Percentiles rank a stretch among this genome's conserved stretches.
phyloP scores from a whole-genome alignment of 306 rosid species.

The Myrica gale region DNA sequence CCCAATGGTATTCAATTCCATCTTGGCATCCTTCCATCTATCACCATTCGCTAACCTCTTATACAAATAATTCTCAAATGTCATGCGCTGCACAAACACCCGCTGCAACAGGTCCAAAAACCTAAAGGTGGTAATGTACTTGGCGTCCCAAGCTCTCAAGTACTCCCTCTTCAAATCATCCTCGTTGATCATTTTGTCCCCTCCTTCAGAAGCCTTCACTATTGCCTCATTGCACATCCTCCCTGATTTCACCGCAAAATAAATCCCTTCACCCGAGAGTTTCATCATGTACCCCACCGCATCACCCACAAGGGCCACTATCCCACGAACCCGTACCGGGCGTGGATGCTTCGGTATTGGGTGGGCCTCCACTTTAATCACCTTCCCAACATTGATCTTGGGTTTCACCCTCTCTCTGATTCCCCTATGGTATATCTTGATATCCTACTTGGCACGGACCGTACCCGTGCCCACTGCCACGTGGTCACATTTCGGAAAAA shows the following conservation, averaged over 20 bases:
- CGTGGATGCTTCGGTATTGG: conserved; percentile 92
- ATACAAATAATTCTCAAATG: conserved; percentile 82
- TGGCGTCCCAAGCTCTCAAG: conserved; percentile 63
- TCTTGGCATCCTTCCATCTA: conserved; percentile 59
- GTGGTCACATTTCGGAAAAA: conserved; percentile 89
- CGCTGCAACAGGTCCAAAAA: conserved; percentile 77
- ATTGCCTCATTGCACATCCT: conserved; percentile 71
- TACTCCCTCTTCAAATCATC: conserved; percentile 78
- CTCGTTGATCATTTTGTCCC: conserved; percentile 57
- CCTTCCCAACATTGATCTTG: conserved; percentile 68
- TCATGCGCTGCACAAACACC: conserved; percentile 90
- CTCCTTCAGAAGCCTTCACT: conserved; percentile 72
- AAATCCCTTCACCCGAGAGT: conserved; percentile 88
- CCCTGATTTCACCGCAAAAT: conserved; percentile 80
- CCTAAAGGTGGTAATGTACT: conserved; percentile 53
- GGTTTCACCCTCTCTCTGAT: conserved; percentile 55
- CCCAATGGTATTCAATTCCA: conserved; percentile 55
- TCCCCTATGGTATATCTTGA: conserved; percentile 59
- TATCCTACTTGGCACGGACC: conserved; percentile 55
- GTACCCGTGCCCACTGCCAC: conserved; percentile 98
- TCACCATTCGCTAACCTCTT: conserved; percentile 65
- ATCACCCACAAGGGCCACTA: conserved; percentile 85
- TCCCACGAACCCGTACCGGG: conserved; percentile 54
- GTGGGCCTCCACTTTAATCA: conserved; percentile 86
- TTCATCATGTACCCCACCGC: conserved; percentile 90